These are phyloP conservation scores for Paragyromitra xinjiangensis DNA, from an alignment of 495 filamentous ascomycete species.

Conservation along the genomic window DNA sequence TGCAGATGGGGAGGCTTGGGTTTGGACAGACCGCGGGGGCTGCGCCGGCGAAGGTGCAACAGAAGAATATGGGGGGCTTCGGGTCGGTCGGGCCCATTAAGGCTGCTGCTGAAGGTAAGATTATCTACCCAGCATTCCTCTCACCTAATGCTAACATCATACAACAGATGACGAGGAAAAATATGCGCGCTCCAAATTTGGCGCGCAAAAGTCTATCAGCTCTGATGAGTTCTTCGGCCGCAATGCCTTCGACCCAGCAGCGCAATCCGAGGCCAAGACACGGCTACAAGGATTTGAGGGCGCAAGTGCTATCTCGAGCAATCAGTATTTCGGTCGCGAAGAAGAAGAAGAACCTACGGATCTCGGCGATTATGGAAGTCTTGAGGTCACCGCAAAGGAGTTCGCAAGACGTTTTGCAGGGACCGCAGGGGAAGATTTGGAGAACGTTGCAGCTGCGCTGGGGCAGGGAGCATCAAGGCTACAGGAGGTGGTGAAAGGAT, in stretches of 20 bases:
- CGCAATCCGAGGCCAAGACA: slow-evolving; percentile 83
- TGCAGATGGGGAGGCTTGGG: slow-evolving; percentile 86
- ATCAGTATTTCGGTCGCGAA: slow-evolving; percentile 93
- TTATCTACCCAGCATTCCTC: neutral
- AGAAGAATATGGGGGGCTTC: slow-evolving; percentile 81
- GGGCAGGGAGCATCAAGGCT: slow-evolving; percentile 85
- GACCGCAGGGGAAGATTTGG: slow-evolving; percentile 92
- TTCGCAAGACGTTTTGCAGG: slow-evolving; percentile 93
- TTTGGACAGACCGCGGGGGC: slow-evolving; percentile 84
- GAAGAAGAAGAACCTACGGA: slow-evolving; percentile 70
- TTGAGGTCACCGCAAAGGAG: slow-evolving; percentile 92
- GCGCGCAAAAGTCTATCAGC: slow-evolving; percentile 91
- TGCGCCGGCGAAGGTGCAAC: slow-evolving; percentile 67
- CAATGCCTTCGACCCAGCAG: slow-evolving; percentile 78
- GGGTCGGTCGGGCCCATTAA: slow-evolving; percentile 77
- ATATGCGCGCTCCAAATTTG: slow-evolving; percentile 84
- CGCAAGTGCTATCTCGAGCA: slow-evolving; percentile 89
- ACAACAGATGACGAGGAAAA: slow-evolving; percentile 71
- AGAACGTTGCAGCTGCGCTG: slow-evolving; percentile 80
- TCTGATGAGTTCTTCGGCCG: slow-evolving; percentile 98
- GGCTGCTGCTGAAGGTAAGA: slow-evolving; percentile 72
- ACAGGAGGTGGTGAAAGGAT: slow-evolving; percentile 88
- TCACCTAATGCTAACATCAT: slow-evolving; percentile 18
- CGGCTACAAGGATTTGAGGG: slow-evolving; percentile 92
- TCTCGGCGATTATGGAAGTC: slow-evolving; percentile 78